Evolutionary conservation across 2,329 filamentous ascomycete species (phyloP).

Genomic region (Aspergillus nomiae): DNA sequence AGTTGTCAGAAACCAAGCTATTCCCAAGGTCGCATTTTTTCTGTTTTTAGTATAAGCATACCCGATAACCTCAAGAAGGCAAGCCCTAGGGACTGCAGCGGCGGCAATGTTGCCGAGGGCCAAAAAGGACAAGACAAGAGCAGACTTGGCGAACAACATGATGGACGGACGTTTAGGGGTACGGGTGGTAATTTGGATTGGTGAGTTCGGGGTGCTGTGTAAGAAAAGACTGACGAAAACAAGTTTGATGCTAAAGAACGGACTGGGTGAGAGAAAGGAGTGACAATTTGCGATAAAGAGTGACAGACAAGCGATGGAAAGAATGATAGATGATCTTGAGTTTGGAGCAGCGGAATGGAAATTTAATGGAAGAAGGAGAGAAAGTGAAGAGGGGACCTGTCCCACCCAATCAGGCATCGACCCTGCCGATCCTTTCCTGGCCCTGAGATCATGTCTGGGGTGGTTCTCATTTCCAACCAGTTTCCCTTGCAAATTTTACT

Average conservation of each 20-base stretch:
- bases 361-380: conserved; percentile 11
- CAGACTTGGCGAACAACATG: conserved; percentile 50
- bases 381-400: conserved; percentile 8
- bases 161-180: conserved; percentile 18
- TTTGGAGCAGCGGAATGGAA: conserved; percentile 17
- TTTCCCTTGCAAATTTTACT: conserved; percentile 2
- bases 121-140: conserved; percentile 47
- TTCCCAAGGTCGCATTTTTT: neutral
- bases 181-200: neutral
- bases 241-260: neutral
- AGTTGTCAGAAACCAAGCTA: conserved; percentile 3
- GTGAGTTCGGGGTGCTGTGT: conserved; percentile 17
- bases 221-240: conserved; percentile 20
- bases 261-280: neutral
- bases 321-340: neutral
- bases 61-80: conserved; percentile 55
- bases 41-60: conserved; percentile 30
- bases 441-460: conserved; percentile 1
- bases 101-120: conserved; percentile 47
- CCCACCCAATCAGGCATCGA: conserved; percentile 8
- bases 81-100: conserved; percentile 51
- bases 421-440: conserved; percentile 7
- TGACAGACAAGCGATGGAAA: conserved; percentile 7
- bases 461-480: neutral
- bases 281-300: neutral